Percentiles rank a stretch among this genome's conserved stretches.
Conservation (phyloP, 306 rosid genomes). For the Castanopsis chinensis region DNA sequence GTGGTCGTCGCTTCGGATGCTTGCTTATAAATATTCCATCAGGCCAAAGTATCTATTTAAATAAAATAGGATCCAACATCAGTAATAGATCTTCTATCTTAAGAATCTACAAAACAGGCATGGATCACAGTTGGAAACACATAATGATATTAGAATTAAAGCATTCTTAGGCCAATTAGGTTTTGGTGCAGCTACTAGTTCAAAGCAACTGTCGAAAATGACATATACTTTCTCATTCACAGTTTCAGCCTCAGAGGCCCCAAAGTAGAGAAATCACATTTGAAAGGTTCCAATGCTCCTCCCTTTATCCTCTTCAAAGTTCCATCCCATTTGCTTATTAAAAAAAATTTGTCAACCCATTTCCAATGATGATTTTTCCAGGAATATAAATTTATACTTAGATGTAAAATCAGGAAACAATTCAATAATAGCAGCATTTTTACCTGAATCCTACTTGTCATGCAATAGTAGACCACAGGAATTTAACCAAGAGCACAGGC, state of each 20-base stretch:
- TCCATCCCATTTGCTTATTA: background rate
- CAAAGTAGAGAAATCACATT: background rate
- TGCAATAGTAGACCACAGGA: background rate
- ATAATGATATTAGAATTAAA: background rate
- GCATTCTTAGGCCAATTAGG: constrained; percentile 12
- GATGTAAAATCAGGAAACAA: background rate
- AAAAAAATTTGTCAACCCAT: background rate
- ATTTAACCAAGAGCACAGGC: background rate
- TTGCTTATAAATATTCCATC: constrained; percentile 93
- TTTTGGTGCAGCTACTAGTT: background rate
- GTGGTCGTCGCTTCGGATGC: constrained; percentile 78
- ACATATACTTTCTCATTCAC: background rate
- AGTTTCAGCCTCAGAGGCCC: background rate
- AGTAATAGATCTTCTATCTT: constrained; percentile 24
- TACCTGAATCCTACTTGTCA: background rate
- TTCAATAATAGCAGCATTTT: background rate
- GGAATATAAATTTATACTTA: background rate
- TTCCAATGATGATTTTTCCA: background rate
- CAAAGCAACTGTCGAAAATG: background rate
- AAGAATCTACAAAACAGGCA: background rate
- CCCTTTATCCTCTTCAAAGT: background rate
- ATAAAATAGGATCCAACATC: constrained; percentile 28
- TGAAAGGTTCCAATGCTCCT: background rate
- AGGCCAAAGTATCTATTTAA: constrained; percentile 86
- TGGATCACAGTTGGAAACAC: constrained; percentile 8